Base-by-base conservation (phyloP, 768 basidiomycete genomes). In the Boletellus ananas region DNA sequence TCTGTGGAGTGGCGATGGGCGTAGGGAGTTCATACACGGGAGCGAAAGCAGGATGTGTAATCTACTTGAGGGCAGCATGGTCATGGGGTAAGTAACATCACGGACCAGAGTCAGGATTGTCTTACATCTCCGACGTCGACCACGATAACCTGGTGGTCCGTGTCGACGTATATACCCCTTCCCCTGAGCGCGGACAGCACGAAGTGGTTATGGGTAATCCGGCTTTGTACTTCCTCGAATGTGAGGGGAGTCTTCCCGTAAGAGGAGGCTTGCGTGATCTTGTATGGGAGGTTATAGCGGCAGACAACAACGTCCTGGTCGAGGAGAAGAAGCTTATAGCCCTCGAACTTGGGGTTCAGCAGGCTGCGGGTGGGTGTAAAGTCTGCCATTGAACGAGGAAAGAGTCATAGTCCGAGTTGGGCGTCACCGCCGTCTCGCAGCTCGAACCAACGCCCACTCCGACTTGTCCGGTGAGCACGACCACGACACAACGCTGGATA, bases 161-260 rank as follows among this genome's bases (percentile, higher is more conserved):
- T 71, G 58, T 92, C 90, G 21, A 93, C 69, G 58, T 91, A 94
- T 23, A 83, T 68, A 3, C 81, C 81, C 20, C 72, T 72, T 18
- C 72, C 68, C 11, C 73, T 71, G 33, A 74, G 63, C 14, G 64
- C 62, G 17, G 78, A 77, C 3, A 80, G 67, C 12, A 76, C 69
- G 13, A 94, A 76, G 61, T 94, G 91, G 58, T 94, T 92, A 66
- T 93, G 87, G 14, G 84, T 79, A 51, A 94, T 88, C 43, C 91
- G 76, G 60, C 85, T 88, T 64, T 88, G 85, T 48, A 92, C 85
- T 58, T 93, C 91, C 50, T 88, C 78, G 58, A 91, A 87, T 2
- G 84, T 81, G 18, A 92, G 73, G 8, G 81, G 80, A 0, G 78
- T 71, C 49, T 73, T 77, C 8, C 80, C 79, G 4, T 87, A 83